Conservation (phyloP, 208 protist species). For the Crithidia fasciculata region DNA sequence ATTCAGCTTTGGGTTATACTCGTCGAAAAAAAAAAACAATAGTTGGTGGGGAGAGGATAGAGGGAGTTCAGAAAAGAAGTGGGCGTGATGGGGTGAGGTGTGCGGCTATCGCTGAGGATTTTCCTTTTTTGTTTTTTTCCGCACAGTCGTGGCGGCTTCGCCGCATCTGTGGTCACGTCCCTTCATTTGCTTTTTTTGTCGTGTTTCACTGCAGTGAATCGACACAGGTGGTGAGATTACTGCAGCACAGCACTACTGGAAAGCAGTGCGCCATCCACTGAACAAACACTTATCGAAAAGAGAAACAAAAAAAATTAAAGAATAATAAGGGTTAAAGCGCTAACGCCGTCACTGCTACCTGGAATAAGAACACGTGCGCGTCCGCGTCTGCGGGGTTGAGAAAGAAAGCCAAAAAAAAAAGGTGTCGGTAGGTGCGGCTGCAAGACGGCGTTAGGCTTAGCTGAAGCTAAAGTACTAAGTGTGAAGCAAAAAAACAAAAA, state of each 20-base stretch:
- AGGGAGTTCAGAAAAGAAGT: too few species aligned
- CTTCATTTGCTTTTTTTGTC: not conserved
- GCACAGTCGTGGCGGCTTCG: too few species aligned
- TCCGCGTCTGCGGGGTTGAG: not conserved
- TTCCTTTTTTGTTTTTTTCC: too few species aligned
- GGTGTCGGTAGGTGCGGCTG: not conserved
- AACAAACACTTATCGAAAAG: not conserved
- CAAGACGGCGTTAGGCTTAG: not conserved
- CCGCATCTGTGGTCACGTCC: not conserved
- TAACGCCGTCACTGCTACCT: not conserved
- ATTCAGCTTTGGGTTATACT: not conserved
- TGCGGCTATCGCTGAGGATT: too few species aligned
- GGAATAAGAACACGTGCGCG: not conserved
- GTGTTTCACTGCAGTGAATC: not conserved
- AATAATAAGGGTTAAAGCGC: not conserved
- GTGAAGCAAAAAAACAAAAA: not conserved
- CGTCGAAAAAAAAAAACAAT: not conserved
- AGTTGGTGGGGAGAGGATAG: too few species aligned
- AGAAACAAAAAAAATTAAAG: not conserved
- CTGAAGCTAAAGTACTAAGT: constrained; percentile 7
- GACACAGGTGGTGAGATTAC: not conserved
- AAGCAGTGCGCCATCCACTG: not conserved
- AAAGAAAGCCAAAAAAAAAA: not conserved
- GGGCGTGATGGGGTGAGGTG: too few species aligned
- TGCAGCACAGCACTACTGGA: not conserved